Conservation (phyloP, 208 protist genomes). For the Trypanosoma brucei region DNA sequence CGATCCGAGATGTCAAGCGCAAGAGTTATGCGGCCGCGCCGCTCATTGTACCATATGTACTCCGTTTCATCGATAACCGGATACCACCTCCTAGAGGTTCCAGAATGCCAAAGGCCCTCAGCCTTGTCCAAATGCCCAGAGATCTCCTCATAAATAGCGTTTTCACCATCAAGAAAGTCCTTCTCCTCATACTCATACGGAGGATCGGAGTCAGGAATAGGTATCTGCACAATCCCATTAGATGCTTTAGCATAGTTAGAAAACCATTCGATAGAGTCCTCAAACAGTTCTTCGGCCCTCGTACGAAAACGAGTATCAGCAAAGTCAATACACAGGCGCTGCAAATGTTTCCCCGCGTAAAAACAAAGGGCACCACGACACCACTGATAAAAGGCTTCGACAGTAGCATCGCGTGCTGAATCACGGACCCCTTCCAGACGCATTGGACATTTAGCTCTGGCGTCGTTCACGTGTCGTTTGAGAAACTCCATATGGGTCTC, state of each 20-base stretch:
- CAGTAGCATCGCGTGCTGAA: conserved; percentile 52
- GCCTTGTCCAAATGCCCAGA: conserved; percentile 78
- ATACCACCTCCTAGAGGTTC: conserved; percentile 82
- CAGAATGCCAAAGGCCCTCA: conserved; percentile 79
- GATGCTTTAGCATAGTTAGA: conserved; percentile 70
- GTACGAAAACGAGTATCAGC: conserved; percentile 73
- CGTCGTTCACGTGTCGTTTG: conserved; percentile 65
- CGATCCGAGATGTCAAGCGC: conserved; percentile 83
- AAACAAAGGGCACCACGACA: conserved; percentile 79
- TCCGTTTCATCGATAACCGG: conserved; percentile 85
- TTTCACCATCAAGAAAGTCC: conserved; percentile 87
- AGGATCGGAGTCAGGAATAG: conserved; percentile 75
- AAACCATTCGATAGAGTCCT: conserved; percentile 85
- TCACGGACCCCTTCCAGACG: conserved; percentile 68
- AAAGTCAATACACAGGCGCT: conserved; percentile 66
- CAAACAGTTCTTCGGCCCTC: conserved; percentile 73
- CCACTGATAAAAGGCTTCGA: conserved; percentile 84
- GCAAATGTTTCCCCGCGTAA: conserved; percentile 63
- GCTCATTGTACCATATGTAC: conserved; percentile 90
- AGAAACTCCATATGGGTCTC: conserved; percentile 77
- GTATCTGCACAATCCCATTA: conserved; percentile 80
- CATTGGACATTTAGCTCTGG: conserved; percentile 41
- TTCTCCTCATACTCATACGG: conserved; percentile 85
- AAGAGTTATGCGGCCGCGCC: conserved; percentile 72
- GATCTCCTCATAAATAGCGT: conserved; percentile 73